A percentile compares a stretch with the other conserved stretches of the same genome.
Conservation (phyloP, 129 eudicot genomes). For the Flaveria brownii region DNA sequence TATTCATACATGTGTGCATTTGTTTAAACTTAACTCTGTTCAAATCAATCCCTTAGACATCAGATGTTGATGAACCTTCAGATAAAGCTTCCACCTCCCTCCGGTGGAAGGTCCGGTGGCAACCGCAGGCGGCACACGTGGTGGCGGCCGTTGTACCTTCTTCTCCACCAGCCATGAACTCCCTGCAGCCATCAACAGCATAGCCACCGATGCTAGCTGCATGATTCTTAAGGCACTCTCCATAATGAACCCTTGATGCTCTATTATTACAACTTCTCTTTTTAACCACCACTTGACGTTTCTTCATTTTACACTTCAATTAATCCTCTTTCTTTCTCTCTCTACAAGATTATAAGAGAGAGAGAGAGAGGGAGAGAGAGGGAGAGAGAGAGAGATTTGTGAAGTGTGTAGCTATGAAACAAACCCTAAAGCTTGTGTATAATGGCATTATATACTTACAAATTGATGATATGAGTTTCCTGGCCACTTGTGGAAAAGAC, state of each 20-base stretch:
- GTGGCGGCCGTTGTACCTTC: slow-evolving; percentile 60
- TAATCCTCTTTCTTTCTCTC: slow-evolving; percentile 13
- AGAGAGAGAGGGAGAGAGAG: slow-evolving; percentile 12
- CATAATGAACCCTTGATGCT: slow-evolving; percentile 35
- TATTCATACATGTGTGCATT: slow-evolving; percentile 8
- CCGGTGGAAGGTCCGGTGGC: slow-evolving; percentile 84
- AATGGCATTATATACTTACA: slow-evolving; percentile 32
- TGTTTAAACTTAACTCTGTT: slow-evolving; percentile 9
- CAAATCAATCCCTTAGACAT: slow-evolving; percentile 26
- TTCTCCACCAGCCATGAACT: slow-evolving; percentile 68
- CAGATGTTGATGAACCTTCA: slow-evolving; percentile 52
- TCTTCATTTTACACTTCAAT: slow-evolving; percentile 31
- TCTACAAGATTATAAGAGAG: slow-evolving; percentile 13
- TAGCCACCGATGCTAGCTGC: slow-evolving; percentile 48
- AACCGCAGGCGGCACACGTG: slow-evolving; percentile 77
- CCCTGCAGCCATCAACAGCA: slow-evolving; percentile 42
- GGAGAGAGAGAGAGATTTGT: slow-evolving; percentile 23
- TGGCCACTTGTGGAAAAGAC: slow-evolving; percentile 34
- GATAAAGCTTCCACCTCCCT: slow-evolving; percentile 48
- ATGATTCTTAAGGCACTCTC: slow-evolving; percentile 46
- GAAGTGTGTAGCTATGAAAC: slow-evolving; percentile 1
- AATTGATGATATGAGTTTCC: slow-evolving; percentile 2
- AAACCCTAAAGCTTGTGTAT: slow-evolving; percentile 33
- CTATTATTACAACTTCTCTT: slow-evolving; percentile 21
- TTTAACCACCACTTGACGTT: slow-evolving; percentile 42